phyloP scores from a whole-genome alignment of 148 eudicot species.

The Arbutus unedo region DNA sequence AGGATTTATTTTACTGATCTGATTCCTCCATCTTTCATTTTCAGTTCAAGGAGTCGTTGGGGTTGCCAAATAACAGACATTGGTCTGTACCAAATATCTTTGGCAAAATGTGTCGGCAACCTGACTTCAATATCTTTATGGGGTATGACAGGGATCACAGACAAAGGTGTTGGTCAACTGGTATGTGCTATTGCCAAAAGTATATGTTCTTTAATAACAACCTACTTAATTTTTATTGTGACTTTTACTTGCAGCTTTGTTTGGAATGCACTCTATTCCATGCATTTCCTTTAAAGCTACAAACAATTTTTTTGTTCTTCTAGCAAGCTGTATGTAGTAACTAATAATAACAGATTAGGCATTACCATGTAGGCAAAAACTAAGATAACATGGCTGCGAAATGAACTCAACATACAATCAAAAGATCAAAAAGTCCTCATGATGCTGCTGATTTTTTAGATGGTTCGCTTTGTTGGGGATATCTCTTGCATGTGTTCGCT shows the following conservation, averaged over 20 bases:
- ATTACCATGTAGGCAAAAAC: not conserved
- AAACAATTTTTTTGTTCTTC: not conserved
- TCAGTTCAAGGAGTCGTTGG: slow-evolving; percentile 94
- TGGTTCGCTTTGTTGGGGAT: not conserved
- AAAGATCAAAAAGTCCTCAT: not conserved
- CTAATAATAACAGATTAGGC: not conserved
- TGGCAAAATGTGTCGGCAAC: slow-evolving; percentile 66
- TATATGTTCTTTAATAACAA: not conserved
- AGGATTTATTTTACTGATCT: not conserved
- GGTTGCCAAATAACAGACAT: slow-evolving; percentile 92
- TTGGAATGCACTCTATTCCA: not conserved
- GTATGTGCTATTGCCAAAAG: slow-evolving; percentile 31
- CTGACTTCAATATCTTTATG: slow-evolving; percentile 80
- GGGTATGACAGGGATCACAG: slow-evolving; percentile 89
- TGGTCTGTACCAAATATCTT: slow-evolving; percentile 69
- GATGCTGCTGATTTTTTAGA: not conserved
- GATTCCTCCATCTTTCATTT: slow-evolving; percentile 8
- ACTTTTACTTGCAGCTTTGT: not conserved
- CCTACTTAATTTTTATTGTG: not conserved
- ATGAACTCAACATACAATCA: not conserved
- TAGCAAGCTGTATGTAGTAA: not conserved
- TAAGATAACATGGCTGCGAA: slow-evolving; percentile 7
- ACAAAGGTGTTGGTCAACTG: slow-evolving; percentile 75
- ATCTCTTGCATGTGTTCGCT: not conserved
- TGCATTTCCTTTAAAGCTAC: not conserved